Base-by-base conservation (phyloP, 768 basidiomycete species). In the Suillus bovinus region DNA sequence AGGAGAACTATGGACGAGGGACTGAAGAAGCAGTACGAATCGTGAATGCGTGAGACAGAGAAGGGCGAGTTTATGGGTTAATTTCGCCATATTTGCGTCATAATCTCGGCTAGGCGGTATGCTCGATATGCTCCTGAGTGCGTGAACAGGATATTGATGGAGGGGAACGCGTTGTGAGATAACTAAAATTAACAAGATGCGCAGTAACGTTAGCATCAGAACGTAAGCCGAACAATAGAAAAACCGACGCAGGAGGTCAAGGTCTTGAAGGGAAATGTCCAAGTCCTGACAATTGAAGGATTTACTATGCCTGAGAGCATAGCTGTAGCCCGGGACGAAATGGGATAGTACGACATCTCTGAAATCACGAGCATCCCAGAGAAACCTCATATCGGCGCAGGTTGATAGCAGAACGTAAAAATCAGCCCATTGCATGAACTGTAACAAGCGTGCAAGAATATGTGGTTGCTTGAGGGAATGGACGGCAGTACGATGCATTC, bases 1-100 rank as follows among this genome's bases (percentile, higher is more conserved):
- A 24, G 74, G 69, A 0, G 86, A 85, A 62, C 87, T 86, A 68
- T 93, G 86, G 0, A 87, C 85, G 47, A 91, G 75, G 2, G 89
- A 84, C 66, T 93, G 91, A 4, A 93, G 76, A 20, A 91, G 78
- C 20, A 93, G 82, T 24, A 91, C 86, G 66, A 90, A 85, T 11
- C 90, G 85, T 16, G 91, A 89, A 69, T 93, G 90, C 3, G 87
- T 83, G 27, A 82, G 82, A 2, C 85, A 76, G 10, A 90, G 74
- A 4, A 79, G 72, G 36, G 78, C 74, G n/a, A 86, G 76, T 44
- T 77, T 78, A 16, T 71, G 59, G 5, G 77, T 76, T 55, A 69
- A 66, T 41, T 53, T 29, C 5, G 62, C 36, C 20, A 60, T 34
- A 10, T 65, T 22, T 52, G 66, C 65, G 64, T 79, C 74, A 63